Evolutionary conservation across 2,329 filamentous ascomycete species (phyloP), one percentile per base, ranked within the genome.

Genomic region (Thyridium curvatum): DNA sequence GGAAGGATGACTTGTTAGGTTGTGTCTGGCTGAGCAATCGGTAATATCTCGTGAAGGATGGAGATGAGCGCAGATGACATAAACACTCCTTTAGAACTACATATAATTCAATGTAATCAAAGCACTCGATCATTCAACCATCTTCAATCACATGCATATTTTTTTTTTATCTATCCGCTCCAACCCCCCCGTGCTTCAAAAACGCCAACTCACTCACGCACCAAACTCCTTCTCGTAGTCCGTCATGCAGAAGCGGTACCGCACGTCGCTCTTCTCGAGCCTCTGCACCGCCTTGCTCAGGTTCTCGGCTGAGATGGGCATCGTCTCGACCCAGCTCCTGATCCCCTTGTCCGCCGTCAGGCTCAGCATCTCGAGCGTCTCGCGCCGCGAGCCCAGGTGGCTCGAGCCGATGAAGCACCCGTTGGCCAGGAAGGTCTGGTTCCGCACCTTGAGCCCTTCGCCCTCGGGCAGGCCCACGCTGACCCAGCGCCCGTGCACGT

Each of bases 391-490:
- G 14, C 84, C 84, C 46, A 88, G 64, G 61, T 88, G 84, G 44
- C 79, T 84, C 32, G 75, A 75, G 32, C 82, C 80, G 51, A 89
- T 82, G 52, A 84, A 71, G 58, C 77, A 79, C 32, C 87, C 87
- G 62, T 91, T 94, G 47, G 62, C 61, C 43, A 86, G 71, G 53
- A 94, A 83, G 55, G 79, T 78, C 69, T 90, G 84, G 37, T 84
- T 82, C 64, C 77, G 80, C 48, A 93, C 72, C 39, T 71, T 65
- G 41, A 86, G 78, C 10, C 86, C 78, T 33, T 83, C 79, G 45
- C 86, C 83, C 56, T 89, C 85, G 3, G 86, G 86, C 54, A 93
- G 71, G 32, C 86, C 86, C 39, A 91, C 84, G 52, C 77, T 85
- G 59, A 91, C 77, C 78, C 85, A 93, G 55, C 74, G 76, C 32